Evolutionary conservation across 805 yeast genomes (phyloP).

Genomic region (Zygosaccharomyces pseudorouxii): DNA sequence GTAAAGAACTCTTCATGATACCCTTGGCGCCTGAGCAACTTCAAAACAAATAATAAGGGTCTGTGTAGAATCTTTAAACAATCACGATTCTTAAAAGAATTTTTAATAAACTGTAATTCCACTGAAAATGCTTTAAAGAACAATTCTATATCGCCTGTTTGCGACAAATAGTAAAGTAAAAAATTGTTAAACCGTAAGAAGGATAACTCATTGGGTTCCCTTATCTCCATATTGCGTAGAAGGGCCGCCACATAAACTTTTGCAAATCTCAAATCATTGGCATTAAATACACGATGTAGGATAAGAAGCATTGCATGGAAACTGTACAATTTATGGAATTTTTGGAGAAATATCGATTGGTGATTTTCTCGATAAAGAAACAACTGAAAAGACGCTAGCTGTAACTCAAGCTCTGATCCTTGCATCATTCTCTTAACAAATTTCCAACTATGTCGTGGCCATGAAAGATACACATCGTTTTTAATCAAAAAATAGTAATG

Average conservation of each 20-base stretch:
- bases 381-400: conserved; percentile 27
- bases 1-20: conserved; percentile 27
- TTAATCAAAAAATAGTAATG: conserved; percentile 28
- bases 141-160: conserved; percentile 20
- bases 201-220: neutral
- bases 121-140: conserved; percentile 20
- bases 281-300: conserved; percentile 13
- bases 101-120: conserved; percentile 9
- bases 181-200: conserved; percentile 24
- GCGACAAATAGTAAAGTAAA: conserved; percentile 18
- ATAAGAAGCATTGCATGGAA: conserved; percentile 21
- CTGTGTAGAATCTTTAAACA: conserved; percentile 14
- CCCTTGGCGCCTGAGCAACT: conserved; percentile 17
- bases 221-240: conserved; percentile 17
- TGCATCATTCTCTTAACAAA: conserved; percentile 20
- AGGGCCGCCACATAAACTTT: conserved; percentile 23
- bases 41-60: conserved; percentile 16
- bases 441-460: conserved; percentile 12
- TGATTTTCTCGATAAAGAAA: conserved; percentile 19
- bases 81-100: neutral
- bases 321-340: conserved; percentile 23
- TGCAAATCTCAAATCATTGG: conserved; percentile 19
- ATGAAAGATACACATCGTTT: conserved; percentile 21
- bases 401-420: conserved; percentile 28
- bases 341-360: conserved; percentile 12